Conservation (phyloP, 495 filamentous ascomycete genomes). For the Penicillium paxilli region DNA sequence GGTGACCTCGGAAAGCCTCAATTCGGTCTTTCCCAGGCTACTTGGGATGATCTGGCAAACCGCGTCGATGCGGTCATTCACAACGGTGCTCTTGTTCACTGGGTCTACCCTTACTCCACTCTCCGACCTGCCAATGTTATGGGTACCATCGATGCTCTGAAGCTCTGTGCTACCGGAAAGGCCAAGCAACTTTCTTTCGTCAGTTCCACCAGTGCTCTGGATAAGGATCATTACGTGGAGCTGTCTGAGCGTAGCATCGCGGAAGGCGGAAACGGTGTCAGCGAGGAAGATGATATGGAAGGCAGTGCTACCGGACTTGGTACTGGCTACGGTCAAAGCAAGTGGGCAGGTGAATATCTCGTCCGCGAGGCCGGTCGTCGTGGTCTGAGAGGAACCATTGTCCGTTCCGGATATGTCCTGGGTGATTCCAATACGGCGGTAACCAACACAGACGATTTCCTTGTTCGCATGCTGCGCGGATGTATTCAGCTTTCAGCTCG, state of each 20-base stretch:
- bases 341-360: constrained; percentile 82
- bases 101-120: constrained; percentile 78
- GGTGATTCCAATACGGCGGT: constrained; percentile 38
- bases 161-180: constrained; percentile 72
- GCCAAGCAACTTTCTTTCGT: constrained; percentile 83
- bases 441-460: constrained; percentile 87
- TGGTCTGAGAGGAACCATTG: constrained; percentile 72
- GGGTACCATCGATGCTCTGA: constrained; percentile 74
- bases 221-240: constrained; percentile 75
- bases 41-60: constrained; percentile 63
- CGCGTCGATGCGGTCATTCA: constrained; percentile 81
- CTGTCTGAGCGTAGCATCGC: constrained; percentile 62
- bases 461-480: constrained; percentile 86
- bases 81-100: constrained; percentile 88
- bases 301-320: constrained; percentile 65
- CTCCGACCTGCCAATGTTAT: constrained; percentile 79
- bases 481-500: constrained; percentile 75
- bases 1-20: constrained; percentile 72
- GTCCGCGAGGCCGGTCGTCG: constrained; percentile 75
- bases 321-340: constrained; percentile 90
- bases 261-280: constrained; percentile 52
- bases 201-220: constrained; percentile 81
- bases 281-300: constrained; percentile 65
- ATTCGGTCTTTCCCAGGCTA: constrained; percentile 64
- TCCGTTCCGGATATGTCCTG: constrained; percentile 85